Conservation (phyloP, 1,284 basidiomycete species). For the Tranzscheliella williamsii region DNA sequence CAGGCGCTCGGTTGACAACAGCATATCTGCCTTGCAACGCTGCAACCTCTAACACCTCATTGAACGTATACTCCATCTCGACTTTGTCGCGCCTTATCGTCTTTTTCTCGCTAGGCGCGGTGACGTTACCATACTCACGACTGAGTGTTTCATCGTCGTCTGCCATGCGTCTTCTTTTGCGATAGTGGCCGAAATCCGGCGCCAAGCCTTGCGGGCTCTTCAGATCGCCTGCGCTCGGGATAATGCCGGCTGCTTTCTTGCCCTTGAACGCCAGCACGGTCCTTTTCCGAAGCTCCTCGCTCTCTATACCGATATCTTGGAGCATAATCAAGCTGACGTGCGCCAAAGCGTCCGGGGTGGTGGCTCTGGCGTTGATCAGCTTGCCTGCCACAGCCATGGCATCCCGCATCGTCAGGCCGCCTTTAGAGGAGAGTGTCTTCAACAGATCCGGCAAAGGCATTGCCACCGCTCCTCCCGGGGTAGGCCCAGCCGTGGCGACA, state of each 20-base stretch:
- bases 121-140: conserved; percentile 45
- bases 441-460: conserved; percentile 36
- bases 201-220: conserved; percentile 7
- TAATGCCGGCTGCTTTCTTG: conserved; percentile 32
- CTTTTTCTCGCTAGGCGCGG: conserved; percentile 5
- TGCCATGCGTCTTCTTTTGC: conserved; percentile 9
- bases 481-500: background rate
- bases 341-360: conserved; percentile 26
- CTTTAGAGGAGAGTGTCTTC: conserved; percentile 33
- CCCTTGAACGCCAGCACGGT: conserved; percentile 44
- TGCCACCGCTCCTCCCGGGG: background rate
- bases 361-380: conserved; percentile 40
- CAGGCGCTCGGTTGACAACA: conserved; percentile 84
- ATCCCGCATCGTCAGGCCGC: conserved; percentile 38
- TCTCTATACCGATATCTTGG: conserved; percentile 41
- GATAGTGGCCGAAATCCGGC: conserved; percentile 16
- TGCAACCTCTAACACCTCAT: conserved; percentile 37
- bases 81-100: background rate
- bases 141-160: conserved; percentile 41
- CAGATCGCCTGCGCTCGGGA: conserved; percentile 1
- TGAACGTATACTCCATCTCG: conserved; percentile 40
- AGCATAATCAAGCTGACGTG: conserved; percentile 37
- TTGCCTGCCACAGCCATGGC: conserved; percentile 48
- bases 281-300: conserved; percentile 36
- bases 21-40: conserved; percentile 64